These are phyloP conservation scores for Trametes polyzona DNA, from an alignment of 1,284 basidiomycete genomes.

Conservation along the genomic window DNA sequence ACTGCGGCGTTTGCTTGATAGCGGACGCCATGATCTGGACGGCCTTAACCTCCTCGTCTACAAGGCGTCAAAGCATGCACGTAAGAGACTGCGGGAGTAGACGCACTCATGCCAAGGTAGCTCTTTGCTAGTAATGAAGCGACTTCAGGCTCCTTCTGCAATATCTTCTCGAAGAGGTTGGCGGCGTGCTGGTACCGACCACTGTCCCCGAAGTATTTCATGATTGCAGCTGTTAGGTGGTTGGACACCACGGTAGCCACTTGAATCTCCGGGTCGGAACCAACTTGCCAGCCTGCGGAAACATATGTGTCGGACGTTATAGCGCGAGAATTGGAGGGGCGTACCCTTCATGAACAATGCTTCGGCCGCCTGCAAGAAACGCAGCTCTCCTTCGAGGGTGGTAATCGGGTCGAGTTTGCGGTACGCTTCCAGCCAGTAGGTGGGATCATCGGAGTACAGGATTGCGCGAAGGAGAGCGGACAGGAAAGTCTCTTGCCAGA, in stretches of 20 bases:
- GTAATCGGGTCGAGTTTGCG: slow-evolving; percentile 96
- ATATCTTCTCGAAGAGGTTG: slow-evolving; percentile 93
- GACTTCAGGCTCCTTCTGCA: slow-evolving; percentile 87
- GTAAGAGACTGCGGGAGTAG: not conserved
- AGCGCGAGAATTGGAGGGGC: slow-evolving; percentile 13
- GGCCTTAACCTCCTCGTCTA: slow-evolving; percentile 98
- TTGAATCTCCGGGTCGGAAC: slow-evolving; percentile 98
- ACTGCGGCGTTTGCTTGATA: slow-evolving; percentile 86
- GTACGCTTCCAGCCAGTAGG: slow-evolving; percentile 91
- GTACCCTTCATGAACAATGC: slow-evolving; percentile 88
- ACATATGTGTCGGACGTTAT: not conserved
- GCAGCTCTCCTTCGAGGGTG: slow-evolving; percentile 84
- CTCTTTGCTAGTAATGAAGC: slow-evolving; percentile 86
- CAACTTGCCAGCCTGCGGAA: slow-evolving; percentile 92
- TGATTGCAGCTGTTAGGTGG: slow-evolving; percentile 91
- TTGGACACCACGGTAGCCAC: slow-evolving; percentile 98
- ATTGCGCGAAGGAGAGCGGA: slow-evolving; percentile 92
- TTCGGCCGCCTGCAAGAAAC: slow-evolving; percentile 92
- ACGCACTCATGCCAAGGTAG: slow-evolving; percentile 97
- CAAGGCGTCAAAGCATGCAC: not conserved
- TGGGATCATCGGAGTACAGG: slow-evolving; percentile 94
- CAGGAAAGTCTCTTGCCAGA: slow-evolving; percentile 98
- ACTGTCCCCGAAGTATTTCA: slow-evolving; percentile 97
- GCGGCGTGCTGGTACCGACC: slow-evolving; percentile 89
- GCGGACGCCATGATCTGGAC: slow-evolving; percentile 92